These are phyloP conservation scores for Kodamaea sagamina DNA, from an alignment of 805 yeast species.

Conservation along the genomic window DNA sequence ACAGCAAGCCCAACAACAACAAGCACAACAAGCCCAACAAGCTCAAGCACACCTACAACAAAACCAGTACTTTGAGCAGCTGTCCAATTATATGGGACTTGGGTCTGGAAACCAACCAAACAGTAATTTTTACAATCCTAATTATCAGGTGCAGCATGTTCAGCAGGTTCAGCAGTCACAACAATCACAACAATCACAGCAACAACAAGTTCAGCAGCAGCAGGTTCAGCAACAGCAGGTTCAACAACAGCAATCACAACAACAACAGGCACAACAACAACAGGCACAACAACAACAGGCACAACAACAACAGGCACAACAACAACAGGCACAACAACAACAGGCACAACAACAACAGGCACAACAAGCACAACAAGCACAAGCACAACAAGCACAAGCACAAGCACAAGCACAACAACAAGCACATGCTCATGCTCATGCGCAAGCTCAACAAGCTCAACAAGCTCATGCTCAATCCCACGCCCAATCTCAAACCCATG, in stretches of 20 bases:
- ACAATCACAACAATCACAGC: slow-evolving; percentile 10
- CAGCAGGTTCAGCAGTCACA: slow-evolving; percentile 12
- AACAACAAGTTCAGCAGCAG: slow-evolving; percentile 12
- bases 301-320: slow-evolving; percentile 12
- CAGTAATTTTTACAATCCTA: not conserved
- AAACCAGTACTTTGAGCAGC: slow-evolving; percentile 9
- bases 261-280: slow-evolving; percentile 13
- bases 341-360: slow-evolving; percentile 11
- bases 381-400: slow-evolving; percentile 10
- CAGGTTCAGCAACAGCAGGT: slow-evolving; percentile 12
- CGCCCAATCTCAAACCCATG: too few relatives aligned
- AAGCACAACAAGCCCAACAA: not conserved
- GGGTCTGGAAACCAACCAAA: not conserved
- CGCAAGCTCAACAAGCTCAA: not conserved
- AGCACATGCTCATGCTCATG: slow-evolving; percentile 4
- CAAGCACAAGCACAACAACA: slow-evolving; percentile 8
- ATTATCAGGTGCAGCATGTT: slow-evolving; percentile 12
- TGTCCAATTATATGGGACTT: slow-evolving; percentile 9
- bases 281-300: slow-evolving; percentile 11
- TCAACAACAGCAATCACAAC: slow-evolving; percentile 11
- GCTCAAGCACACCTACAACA: slow-evolving; percentile 6
- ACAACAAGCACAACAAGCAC: slow-evolving; percentile 11
- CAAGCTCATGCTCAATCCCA: slow-evolving; percentile 1
- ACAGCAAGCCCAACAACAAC: slow-evolving; percentile 5
- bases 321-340: slow-evolving; percentile 13